Base-by-base conservation (phyloP, 768 basidiomycete genomes). In the Trichaptum fuscoviolaceum region DNA sequence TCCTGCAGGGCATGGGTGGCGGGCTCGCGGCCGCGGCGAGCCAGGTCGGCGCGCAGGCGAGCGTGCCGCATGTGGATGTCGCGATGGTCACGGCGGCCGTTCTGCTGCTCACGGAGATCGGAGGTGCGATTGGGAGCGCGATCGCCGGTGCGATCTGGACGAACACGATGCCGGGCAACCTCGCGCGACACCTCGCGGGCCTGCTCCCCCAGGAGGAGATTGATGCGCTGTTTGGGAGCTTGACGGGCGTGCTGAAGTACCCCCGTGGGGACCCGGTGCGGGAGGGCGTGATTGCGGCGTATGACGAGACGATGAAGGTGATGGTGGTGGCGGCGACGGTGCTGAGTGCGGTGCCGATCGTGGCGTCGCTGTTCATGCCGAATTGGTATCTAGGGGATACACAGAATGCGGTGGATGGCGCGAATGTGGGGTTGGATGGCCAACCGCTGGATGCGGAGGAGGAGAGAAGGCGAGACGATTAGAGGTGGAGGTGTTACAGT, bases 1-100 rank as follows among this genome's bases (percentile, higher is more conserved):
- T 91, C 63, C 78, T 93, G 18, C 90, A 91, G 76, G 91, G 90
- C 61, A 77, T 87, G 9, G 91, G 91, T 20, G 91, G 91, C 17
- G 91, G 90, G 18, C 81, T 92, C 65, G 88, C 89, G 2, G 83
- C 83, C 8, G 77, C 86, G 57, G 73, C 84, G 5, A 74, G 81
- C 0, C 86, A 86, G 71, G 86, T 88, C 42, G 84, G 82, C 34
- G 84, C 88, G 2, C 89, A 91, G 71, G 89, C 87, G 2, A 78
- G 84, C 12, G 90, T 90, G 2, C 78, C 84, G 0, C 89, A 90
- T 70, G 73, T 73, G 12, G 89, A 90, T 66, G 85, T 90, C 7
- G 89, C 87, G 0, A 86, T 86, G 70, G 85, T 85, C 58, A 90
- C 87, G 7, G 87, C 88, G 0, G 75, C 89, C 63, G 85, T 90